phyloP scores from a whole-genome alignment of 352 stramenopile genomes.

The Globisporangium recalcitrans region DNA sequence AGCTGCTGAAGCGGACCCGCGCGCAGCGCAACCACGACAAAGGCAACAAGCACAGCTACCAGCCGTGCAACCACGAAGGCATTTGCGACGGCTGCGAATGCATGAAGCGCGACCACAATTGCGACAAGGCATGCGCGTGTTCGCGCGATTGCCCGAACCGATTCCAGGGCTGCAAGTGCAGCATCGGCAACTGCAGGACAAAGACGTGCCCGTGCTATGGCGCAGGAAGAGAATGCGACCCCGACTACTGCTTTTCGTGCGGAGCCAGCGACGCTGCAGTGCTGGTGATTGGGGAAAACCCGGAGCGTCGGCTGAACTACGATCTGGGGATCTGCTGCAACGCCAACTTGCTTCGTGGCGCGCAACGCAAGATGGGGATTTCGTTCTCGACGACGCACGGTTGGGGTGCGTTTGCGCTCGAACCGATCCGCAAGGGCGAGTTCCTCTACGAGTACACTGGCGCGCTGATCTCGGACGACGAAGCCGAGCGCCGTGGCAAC shows the following conservation, averaged over 20 bases:
- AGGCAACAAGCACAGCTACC: constrained; percentile 49
- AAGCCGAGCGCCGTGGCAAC: constrained; percentile 69
- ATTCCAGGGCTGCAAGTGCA: constrained; percentile 63
- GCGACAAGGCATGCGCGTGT: constrained; percentile 59
- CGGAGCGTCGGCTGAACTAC: constrained; percentile 21
- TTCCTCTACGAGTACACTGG: constrained; percentile 76
- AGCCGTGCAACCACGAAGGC: constrained; percentile 56
- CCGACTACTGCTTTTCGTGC: constrained; percentile 68
- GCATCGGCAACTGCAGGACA: constrained; percentile 44
- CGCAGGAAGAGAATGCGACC: constrained; percentile 56
- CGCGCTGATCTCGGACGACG: constrained; percentile 63
- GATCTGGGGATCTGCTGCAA: constrained; percentile 55
- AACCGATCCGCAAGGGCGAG: constrained; percentile 59
- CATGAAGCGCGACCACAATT: constrained; percentile 43
- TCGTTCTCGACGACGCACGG: constrained; percentile 66
- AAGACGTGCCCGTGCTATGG: constrained; percentile 53
- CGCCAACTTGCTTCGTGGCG: constrained; percentile 48
- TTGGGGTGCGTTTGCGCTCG: constrained; percentile 63
- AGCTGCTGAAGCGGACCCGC: constrained; percentile 26
- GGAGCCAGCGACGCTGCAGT: constrained; percentile 58
- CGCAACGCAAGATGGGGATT: constrained; percentile 59
- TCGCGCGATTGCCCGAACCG: constrained; percentile 57
- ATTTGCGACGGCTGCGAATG: constrained; percentile 57
- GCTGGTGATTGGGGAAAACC: constrained; percentile 31
- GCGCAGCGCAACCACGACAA: constrained; percentile 38